These are phyloP conservation scores for Pichia sp. DNA, from an alignment of 1,139 yeast species.

Conservation along the genomic window DNA sequence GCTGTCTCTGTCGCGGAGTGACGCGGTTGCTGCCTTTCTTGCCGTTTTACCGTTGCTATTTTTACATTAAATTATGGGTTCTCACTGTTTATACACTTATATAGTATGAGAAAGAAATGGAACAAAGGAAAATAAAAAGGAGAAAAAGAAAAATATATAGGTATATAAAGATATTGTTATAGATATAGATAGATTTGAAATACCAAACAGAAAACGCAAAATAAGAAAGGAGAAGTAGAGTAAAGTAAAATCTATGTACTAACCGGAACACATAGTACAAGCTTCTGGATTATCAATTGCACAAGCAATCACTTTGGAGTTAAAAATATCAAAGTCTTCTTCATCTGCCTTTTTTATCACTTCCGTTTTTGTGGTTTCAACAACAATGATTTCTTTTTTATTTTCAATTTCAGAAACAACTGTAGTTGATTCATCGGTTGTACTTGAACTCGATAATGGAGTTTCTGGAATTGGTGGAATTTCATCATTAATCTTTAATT, in stretches of 20 bases:
- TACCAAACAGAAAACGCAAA: neutral
- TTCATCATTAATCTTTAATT: conserved; percentile 25
- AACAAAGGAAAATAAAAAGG: too few species aligned
- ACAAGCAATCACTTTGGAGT: conserved; percentile 92
- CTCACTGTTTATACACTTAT: too few species aligned
- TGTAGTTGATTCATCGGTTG: neutral
- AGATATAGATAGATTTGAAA: neutral
- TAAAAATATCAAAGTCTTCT: conserved; percentile 63
- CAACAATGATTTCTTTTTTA: conserved; percentile 13
- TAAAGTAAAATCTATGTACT: conserved; percentile 14
- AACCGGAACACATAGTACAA: conserved; percentile 99
- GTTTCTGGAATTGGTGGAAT: conserved; percentile 22
- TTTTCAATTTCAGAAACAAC: conserved; percentile 1
- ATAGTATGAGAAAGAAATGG: too few species aligned
- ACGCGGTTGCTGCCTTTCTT: too few species aligned
- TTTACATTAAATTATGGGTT: too few species aligned
- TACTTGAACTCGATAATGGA: too few species aligned
- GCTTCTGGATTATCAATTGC: conserved; percentile 96
- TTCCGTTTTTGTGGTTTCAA: conserved; percentile 22
- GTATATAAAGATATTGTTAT: too few species aligned
- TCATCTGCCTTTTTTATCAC: conserved; percentile 26
- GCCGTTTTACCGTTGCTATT: too few species aligned
- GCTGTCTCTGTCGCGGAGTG: too few species aligned
- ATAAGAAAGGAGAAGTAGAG: neutral
- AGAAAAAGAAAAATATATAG: too few species aligned